A percentile compares a stretch with the other conserved stretches of the same genome.
These are phyloP conservation scores for Cutaneotrichosporon sp. DNA, from an alignment of 1,284 basidiomycete species.

Conservation along the genomic window DNA sequence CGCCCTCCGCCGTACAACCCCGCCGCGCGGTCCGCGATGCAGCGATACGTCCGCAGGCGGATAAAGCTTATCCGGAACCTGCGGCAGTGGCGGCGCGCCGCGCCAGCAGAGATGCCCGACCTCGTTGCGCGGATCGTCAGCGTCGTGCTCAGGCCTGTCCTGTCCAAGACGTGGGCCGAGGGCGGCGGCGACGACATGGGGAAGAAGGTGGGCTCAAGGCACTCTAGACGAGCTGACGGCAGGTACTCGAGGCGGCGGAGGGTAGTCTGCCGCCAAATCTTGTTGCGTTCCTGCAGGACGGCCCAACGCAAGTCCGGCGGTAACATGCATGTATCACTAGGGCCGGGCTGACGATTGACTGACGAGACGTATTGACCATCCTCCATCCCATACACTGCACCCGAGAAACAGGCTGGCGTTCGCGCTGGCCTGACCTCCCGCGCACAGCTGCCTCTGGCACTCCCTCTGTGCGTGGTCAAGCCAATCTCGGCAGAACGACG, in stretches of 20 bases:
- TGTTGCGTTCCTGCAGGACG: constrained; percentile 26
- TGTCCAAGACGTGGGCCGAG: constrained; percentile 77
- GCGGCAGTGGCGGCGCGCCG: constrained; percentile 67
- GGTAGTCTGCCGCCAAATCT: constrained; percentile 27
- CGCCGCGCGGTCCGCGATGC: constrained; percentile 64
- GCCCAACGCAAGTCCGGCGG: constrained; percentile 20
- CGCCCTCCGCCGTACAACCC: constrained; percentile 64
- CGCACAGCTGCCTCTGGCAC: neutral
- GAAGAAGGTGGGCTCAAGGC: constrained; percentile 54
- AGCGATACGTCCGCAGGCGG: constrained; percentile 62
- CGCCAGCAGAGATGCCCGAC: constrained; percentile 58
- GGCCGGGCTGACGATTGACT: neutral
- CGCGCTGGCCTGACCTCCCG: constrained; percentile 1
- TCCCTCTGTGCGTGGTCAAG: constrained; percentile 2
- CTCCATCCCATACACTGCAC: neutral
- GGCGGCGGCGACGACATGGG: constrained; percentile 66
- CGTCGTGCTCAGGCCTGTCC: constrained; percentile 61
- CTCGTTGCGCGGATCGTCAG: constrained; percentile 59
- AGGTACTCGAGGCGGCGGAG: constrained; percentile 21
- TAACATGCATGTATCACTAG: constrained; percentile 11
- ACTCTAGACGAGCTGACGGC: neutral
- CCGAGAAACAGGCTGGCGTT: constrained; percentile 6
- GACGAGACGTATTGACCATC: neutral
- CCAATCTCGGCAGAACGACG: constrained; percentile 22
- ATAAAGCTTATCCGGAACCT: constrained; percentile 70